Conservation (phyloP, 306 rosid species). For the Castanopsis chinensis region DNA sequence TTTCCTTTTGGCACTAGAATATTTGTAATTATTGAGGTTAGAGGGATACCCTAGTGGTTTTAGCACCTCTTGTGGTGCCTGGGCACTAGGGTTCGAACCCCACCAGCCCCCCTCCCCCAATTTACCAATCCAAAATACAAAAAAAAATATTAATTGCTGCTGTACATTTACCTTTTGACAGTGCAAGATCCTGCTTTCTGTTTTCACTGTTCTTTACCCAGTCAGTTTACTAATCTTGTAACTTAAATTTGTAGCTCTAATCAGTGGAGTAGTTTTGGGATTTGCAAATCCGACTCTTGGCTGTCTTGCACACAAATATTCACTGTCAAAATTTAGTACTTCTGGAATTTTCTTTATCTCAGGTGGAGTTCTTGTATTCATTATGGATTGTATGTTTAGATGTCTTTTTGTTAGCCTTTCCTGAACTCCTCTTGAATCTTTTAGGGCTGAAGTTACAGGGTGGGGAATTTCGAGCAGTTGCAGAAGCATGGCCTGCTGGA, state of each 20-base stretch:
- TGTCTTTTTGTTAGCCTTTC: not conserved
- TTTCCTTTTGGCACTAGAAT: not conserved
- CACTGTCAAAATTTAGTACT: slow-evolving; percentile 5
- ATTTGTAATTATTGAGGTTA: not conserved
- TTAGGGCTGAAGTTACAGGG: not conserved
- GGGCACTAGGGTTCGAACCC: too few species aligned
- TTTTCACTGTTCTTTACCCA: not conserved
- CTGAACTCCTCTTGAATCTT: not conserved
- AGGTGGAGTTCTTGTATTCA: not conserved
- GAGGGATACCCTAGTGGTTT: too few species aligned
- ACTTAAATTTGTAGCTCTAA: slow-evolving; percentile 5
- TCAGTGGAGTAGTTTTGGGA: slow-evolving; percentile 4
- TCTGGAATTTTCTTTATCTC: slow-evolving; percentile 1
- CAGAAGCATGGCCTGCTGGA: not conserved
- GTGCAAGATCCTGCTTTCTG: not conserved
- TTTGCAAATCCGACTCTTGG: slow-evolving; percentile 2
- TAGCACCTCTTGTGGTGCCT: too few species aligned
- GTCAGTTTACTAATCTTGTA: not conserved
- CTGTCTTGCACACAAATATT: not conserved
- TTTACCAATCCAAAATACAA: too few species aligned
- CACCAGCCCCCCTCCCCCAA: too few species aligned
- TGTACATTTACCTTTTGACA: not conserved
- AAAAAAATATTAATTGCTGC: too few species aligned
- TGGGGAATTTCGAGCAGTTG: not conserved
- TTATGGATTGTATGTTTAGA: not conserved